phyloP scores from a whole-genome alignment of 2,329 filamentous ascomycete species.

The Leptoxyphium fumago region DNA sequence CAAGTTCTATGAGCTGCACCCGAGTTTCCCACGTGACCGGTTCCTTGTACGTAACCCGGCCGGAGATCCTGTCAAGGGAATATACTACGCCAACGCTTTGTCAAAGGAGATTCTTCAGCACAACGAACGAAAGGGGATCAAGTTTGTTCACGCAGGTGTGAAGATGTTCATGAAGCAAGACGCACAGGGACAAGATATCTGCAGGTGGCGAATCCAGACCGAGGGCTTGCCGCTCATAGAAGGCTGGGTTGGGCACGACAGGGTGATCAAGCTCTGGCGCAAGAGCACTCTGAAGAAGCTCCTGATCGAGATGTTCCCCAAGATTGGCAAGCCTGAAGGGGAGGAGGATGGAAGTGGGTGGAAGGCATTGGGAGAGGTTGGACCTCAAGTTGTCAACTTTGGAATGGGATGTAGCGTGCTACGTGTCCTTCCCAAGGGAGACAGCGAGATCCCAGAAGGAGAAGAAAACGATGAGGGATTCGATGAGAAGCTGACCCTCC shows the following conservation, averaged over 20 bases:
- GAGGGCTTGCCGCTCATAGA: constrained; percentile 87
- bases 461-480: constrained; percentile 33
- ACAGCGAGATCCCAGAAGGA: constrained; percentile 21
- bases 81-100: constrained; percentile 85
- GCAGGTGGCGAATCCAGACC: constrained; percentile 87
- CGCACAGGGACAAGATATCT: constrained; percentile 70
- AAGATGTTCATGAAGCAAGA: constrained; percentile 99
- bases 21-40: constrained; percentile 73
- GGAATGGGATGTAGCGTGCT: constrained; percentile 87
- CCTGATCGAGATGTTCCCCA: constrained; percentile 93
- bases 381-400: constrained; percentile 63
- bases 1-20: constrained; percentile 70
- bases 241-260: constrained; percentile 68
- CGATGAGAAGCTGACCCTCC: constrained; percentile 70
- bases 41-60: constrained; percentile 93
- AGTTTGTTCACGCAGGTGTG: constrained; percentile 91
- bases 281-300: constrained; percentile 69
- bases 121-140: constrained; percentile 74
- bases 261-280: constrained; percentile 60
- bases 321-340: constrained; percentile 36
- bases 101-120: constrained; percentile 70
- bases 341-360: constrained; percentile 46
- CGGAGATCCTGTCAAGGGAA: constrained; percentile 78
- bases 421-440: constrained; percentile 60
- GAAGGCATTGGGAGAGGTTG: constrained; percentile 72